A percentile compares a stretch with the other conserved stretches of the same genome.
These are phyloP conservation scores for Solanum sitiens DNA, from an alignment of 257 asterid genomes.

Conservation along the genomic window DNA sequence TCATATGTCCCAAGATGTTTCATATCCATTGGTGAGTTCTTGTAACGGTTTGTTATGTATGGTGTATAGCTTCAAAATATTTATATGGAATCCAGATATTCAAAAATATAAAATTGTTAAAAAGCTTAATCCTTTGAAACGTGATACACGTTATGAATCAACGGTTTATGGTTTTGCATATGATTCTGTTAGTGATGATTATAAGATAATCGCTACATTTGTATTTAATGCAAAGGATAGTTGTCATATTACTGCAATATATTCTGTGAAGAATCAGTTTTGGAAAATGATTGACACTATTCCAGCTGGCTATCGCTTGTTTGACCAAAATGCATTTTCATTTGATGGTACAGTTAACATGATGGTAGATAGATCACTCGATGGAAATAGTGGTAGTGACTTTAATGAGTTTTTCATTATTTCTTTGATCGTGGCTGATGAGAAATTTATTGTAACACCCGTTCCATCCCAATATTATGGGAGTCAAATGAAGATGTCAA, in stretches of 20 bases:
- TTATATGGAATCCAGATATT: not conserved
- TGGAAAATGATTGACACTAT: not conserved
- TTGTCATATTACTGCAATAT: not conserved
- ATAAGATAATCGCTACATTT: not conserved
- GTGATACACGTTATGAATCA: not conserved
- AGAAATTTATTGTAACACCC: not conserved
- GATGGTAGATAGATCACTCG: not conserved
- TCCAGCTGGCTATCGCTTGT: not conserved
- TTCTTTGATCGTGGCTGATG: not conserved
- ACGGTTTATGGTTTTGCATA: not conserved
- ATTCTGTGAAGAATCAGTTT: not conserved
- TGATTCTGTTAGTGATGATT: not conserved
- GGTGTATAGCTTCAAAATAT: not conserved
- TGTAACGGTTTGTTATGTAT: not conserved
- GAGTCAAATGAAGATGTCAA: not conserved
- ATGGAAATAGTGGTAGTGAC: not conserved
- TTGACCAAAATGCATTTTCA: not conserved
- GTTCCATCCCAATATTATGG: not conserved
- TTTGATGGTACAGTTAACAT: not conserved
- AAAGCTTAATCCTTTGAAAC: no score
- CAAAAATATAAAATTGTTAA: not conserved
- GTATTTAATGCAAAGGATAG: not conserved
- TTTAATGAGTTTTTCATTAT: not conserved
- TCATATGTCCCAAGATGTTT: not conserved
- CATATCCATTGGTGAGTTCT: not conserved